Evolutionary conservation across 768 basidiomycete genomes (phyloP).

Genomic region (Lentinula aciculospora): DNA sequence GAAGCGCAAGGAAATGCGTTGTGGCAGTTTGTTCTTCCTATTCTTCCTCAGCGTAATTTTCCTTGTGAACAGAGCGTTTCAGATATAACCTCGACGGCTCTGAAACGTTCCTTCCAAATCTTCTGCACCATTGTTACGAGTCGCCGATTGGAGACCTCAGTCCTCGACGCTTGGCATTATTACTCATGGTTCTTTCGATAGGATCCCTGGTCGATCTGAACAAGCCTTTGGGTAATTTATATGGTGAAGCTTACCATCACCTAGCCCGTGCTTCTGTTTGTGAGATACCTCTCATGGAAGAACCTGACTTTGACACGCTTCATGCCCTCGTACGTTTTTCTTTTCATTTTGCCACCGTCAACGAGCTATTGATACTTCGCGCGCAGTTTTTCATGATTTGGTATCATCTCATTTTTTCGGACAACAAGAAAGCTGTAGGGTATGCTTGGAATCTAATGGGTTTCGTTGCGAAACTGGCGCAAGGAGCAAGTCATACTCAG

Average conservation of each 20-base stretch:
- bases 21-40: slow-evolving; percentile 56
- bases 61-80: not conserved
- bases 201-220: slow-evolving; percentile 64
- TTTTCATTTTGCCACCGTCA: slow-evolving; percentile 1
- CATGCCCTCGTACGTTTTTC: slow-evolving; percentile 49
- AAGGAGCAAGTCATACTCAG: slow-evolving; percentile 47
- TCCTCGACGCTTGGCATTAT: slow-evolving; percentile 60
- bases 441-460: slow-evolving; percentile 78
- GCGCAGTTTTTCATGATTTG: slow-evolving; percentile 72
- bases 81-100: slow-evolving; percentile 69
- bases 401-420: slow-evolving; percentile 70
- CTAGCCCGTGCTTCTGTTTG: slow-evolving; percentile 63
- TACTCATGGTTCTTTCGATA: slow-evolving; percentile 69
- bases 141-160: slow-evolving; percentile 54
- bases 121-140: slow-evolving; percentile 63
- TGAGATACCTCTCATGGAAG: slow-evolving; percentile 70
- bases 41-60: not conserved
- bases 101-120: slow-evolving; percentile 64
- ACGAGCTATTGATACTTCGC: slow-evolving; percentile 43
- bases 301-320: slow-evolving; percentile 68
- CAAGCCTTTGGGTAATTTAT: slow-evolving; percentile 46
- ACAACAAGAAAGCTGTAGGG: slow-evolving; percentile 66
- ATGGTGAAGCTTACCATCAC: slow-evolving; percentile 62
- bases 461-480: slow-evolving; percentile 66
- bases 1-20: slow-evolving; percentile 63